Evolutionary conservation across 306 rosid genomes (phyloP), one percentile per base, ranked within the genome.

Genomic region (Trichosanthes cucumerina): DNA sequence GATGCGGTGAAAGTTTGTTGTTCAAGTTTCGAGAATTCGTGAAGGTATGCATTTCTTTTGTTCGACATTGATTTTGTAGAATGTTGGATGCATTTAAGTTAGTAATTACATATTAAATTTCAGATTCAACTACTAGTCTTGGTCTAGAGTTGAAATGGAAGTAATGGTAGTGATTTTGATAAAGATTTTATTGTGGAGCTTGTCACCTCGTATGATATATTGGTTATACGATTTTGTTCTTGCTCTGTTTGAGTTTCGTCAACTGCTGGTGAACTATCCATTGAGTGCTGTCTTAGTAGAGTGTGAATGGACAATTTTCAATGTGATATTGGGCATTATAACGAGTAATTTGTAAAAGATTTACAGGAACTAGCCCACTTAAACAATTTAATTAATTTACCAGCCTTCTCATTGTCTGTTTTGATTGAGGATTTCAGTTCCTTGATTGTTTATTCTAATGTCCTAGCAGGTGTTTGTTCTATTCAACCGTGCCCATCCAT

Each of bases 381-480:
- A 5, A 21, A 13, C 11, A 53, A 13, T 69, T 39, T 10, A 38
- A 10, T 38, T 38, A 0, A 9, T 9, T 10, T 66, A 43, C 54
- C 16, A 70, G 2, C 34, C 56, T 41, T 71, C 77, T 71, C n/a
- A 28, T 72, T 49, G 3, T 72, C 16, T 31, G 59, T 47, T 26
- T 15, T 70, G 38, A 24, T 24, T 43, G 39, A 24, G 38, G 57
- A 70, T 44, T 70, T 19, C 57, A 46, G 38, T 70, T 44, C 56
- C 76, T 70, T 70, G 56, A 70, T 70, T 70, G 36, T 70, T 70
- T 24, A 19, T 44, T 21, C 44, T 70, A 24, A 70, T 70, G 57
- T 70, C 12, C 76, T 44, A 46, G n/a, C 56, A 70, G 76, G 57
- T 70, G 54, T 70, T 9, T 44, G 49, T 12, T 70, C 36, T 24